Evolutionary conservation across 1,284 basidiomycete genomes (phyloP).

Genomic region (Spongispora temasekensis): DNA sequence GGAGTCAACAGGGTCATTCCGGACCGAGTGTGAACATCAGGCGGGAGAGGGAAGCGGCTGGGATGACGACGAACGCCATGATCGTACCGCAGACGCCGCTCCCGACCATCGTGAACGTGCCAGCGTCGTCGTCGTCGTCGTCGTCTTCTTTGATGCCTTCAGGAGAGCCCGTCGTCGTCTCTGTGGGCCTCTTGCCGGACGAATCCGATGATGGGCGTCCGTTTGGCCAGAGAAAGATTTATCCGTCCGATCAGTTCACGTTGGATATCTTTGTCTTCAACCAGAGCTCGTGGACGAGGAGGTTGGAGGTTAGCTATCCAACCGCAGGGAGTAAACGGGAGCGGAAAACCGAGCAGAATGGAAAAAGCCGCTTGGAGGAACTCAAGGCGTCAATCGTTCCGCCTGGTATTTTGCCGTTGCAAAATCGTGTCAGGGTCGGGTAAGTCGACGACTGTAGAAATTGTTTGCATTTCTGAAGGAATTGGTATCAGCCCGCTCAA

Average conservation of each 20-base stretch:
- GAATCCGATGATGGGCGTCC: conserved; percentile 22
- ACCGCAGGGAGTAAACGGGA: conserved; percentile 46
- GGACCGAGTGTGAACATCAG: conserved; percentile 66
- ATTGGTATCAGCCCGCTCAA: conserved; percentile 61
- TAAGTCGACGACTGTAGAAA: conserved; percentile 42
- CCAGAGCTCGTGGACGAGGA: conserved; percentile 71
- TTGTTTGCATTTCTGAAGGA: conserved; percentile 11
- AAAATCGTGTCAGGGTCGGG: conserved; percentile 83
- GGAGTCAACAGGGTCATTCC: conserved; percentile 45
- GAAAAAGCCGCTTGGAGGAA: conserved; percentile 22
- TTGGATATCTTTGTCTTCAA: conserved; percentile 91
- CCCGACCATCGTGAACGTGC: conserved; percentile 50
- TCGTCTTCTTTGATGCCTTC: too few relatives aligned
- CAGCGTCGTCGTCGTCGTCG: too few relatives aligned
- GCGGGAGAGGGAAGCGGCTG: conserved; percentile 51
- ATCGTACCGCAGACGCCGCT: conserved; percentile 61
- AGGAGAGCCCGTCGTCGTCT: conserved; percentile 67
- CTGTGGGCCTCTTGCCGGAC: conserved; percentile 60
- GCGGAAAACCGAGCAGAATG: conserved; percentile 41
- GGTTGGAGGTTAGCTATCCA: conserved; percentile 78
- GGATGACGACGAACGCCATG: conserved; percentile 28
- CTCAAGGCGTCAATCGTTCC: conserved; percentile 41
- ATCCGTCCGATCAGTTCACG: conserved; percentile 74
- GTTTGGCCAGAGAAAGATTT: conserved; percentile 49
- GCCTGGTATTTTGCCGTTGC: conserved; percentile 74